phyloP scores from a whole-genome alignment of 176 grass and related monocot genomes.

The Musa itinerans region DNA sequence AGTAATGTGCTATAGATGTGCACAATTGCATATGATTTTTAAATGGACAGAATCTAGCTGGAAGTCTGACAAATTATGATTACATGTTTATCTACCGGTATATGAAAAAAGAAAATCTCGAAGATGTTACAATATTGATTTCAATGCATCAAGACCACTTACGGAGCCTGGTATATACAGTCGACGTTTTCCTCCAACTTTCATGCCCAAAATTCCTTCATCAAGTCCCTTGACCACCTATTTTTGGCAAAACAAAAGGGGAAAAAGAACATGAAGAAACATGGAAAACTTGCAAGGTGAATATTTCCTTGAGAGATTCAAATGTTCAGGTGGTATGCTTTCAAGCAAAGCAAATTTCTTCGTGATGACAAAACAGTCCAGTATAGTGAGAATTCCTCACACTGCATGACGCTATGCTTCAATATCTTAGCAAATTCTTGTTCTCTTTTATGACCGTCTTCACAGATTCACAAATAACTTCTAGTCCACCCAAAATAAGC shows the following conservation, averaged over 20 bases:
- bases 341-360: not conserved
- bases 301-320: not conserved
- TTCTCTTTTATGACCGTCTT: too few relatives aligned
- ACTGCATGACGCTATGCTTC: too few relatives aligned
- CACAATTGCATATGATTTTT: not conserved
- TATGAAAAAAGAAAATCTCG: not conserved
- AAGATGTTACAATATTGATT: not conserved
- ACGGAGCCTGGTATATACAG: constrained; percentile 85
- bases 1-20: not conserved
- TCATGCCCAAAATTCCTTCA: constrained; percentile 90
- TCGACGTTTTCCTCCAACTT: constrained; percentile 76
- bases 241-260: not conserved
- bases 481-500: too few relatives aligned
- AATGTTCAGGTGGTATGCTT: not conserved
- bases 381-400: too few relatives aligned
- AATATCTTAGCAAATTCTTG: too few relatives aligned
- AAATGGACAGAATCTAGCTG: not conserved
- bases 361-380: not conserved
- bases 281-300: not conserved
- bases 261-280: not conserved
- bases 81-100: not conserved
- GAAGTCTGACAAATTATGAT: not conserved
- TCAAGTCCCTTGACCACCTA: constrained; percentile 92
- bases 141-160: constrained; percentile 18
- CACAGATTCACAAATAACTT: too few relatives aligned